Evolutionary conservation across 495 filamentous ascomycete genomes (phyloP).

Genomic region (Xylaria venustula): DNA sequence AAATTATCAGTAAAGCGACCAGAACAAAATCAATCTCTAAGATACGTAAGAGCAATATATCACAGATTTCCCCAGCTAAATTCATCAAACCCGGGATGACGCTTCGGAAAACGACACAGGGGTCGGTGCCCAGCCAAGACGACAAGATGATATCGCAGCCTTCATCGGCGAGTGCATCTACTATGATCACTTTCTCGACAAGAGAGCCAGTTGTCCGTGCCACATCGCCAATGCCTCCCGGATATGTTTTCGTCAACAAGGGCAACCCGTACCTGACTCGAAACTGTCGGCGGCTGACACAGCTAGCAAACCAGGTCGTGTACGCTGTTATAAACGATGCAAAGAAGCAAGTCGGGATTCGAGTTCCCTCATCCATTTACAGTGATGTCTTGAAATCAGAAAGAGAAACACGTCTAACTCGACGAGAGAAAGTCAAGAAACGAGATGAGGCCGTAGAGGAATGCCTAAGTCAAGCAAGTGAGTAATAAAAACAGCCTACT

Average conservation of each 20-base stretch:
- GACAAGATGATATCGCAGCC: not conserved
- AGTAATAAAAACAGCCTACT: not conserved
- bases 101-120: not conserved
- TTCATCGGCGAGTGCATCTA: not conserved
- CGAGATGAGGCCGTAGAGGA: conserved; percentile 28
- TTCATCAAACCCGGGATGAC: not conserved
- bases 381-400: conserved; percentile 22
- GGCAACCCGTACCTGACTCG: conserved; percentile 39
- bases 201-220: conserved; percentile 3
- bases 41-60: too few species aligned
- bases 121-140: too few species aligned
- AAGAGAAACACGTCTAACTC: conserved; percentile 24
- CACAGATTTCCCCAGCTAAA: too few species aligned
- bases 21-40: too few species aligned
- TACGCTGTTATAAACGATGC: conserved; percentile 32
- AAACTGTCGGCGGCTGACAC: conserved; percentile 36
- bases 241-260: conserved; percentile 38
- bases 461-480: conserved; percentile 7
- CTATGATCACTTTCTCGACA: not conserved
- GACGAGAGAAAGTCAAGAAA: conserved; percentile 24
- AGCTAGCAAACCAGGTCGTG: conserved; percentile 23
- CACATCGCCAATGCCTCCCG: conserved; percentile 25
- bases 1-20: too few species aligned
- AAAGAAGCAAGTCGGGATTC: conserved; percentile 31
- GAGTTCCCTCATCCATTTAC: conserved; percentile 34